Conservation (phyloP, 371 early-diverging fungal genomes). For the Actinomucor elegans region DNA sequence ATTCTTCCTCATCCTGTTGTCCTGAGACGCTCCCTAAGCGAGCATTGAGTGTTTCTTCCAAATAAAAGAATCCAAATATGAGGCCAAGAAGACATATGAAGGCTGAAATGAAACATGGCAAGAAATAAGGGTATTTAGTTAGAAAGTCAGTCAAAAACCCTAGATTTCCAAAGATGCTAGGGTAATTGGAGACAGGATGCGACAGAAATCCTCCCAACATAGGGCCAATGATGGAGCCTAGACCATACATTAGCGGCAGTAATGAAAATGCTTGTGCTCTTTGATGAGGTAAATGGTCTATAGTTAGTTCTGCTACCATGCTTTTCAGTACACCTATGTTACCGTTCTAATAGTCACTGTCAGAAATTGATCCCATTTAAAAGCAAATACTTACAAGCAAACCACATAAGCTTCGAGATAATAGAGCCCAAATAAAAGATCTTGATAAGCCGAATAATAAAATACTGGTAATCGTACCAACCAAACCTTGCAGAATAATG, state of each 20-base stretch:
- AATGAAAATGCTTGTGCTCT: constrained; percentile 56
- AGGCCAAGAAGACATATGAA: constrained; percentile 63
- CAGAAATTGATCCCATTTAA: not conserved
- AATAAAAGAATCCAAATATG: constrained; percentile 61
- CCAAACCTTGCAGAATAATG: constrained; percentile 75
- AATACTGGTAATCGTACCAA: constrained; percentile 69
- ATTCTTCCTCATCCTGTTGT: constrained; percentile 22
- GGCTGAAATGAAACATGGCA: constrained; percentile 80
- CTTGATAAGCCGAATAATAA: constrained; percentile 76
- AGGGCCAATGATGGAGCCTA: constrained; percentile 69
- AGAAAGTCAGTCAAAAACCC: constrained; percentile 55
- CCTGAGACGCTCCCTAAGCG: too few relatives aligned
- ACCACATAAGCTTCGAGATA: constrained; percentile 69
- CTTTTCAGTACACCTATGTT: constrained; percentile 87
- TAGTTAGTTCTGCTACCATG: constrained; percentile 86
- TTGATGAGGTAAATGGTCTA: constrained; percentile 30
- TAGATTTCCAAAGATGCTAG: constrained; percentile 62
- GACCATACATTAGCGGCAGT: constrained; percentile 56
- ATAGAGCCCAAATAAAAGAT: constrained; percentile 66
- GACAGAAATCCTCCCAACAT: constrained; percentile 76
- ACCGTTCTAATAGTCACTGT: constrained; percentile 52
- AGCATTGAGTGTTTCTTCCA: constrained; percentile 76
- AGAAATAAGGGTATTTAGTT: constrained; percentile 73
- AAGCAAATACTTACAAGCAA: constrained; percentile 51
- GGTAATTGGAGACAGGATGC: constrained; percentile 71